Conservation (phyloP, 352 stramenopile species). For the Phytophthora tubulina region DNA sequence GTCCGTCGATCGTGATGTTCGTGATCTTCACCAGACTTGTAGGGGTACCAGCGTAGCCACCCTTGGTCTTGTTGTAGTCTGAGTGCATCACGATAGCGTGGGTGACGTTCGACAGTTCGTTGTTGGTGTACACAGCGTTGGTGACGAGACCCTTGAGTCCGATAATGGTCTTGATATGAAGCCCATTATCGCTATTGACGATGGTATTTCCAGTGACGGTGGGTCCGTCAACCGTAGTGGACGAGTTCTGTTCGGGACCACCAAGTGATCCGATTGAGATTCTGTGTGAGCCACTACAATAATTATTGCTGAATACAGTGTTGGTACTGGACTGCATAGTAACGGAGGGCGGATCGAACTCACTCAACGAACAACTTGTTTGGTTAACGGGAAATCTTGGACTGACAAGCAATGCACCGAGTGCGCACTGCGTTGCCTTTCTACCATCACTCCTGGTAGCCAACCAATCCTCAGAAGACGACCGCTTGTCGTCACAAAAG, state of each 20-base stretch:
- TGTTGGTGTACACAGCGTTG: conserved; percentile 33
- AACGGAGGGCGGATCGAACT: too few species aligned
- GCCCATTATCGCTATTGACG: conserved; percentile 36
- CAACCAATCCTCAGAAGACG: too few species aligned
- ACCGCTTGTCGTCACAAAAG: too few species aligned
- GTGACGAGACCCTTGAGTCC: conserved; percentile 28
- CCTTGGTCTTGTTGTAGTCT: conserved; percentile 35
- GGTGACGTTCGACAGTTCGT: conserved; percentile 30
- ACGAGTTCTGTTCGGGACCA: conserved; percentile 12
- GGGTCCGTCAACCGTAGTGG: conserved; percentile 27
- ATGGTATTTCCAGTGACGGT: conserved; percentile 34
- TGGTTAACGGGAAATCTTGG: too few species aligned
- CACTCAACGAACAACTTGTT: too few species aligned
- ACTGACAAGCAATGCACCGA: too few species aligned
- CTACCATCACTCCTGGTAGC: too few species aligned
- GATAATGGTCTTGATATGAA: conserved; percentile 36
- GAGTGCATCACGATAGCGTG: conserved; percentile 31
- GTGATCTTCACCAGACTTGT: conserved; percentile 36
- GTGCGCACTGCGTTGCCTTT: too few species aligned
- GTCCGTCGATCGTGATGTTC: conserved; percentile 35
- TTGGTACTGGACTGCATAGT: conserved; percentile 20
- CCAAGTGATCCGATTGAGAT: conserved; percentile 38
- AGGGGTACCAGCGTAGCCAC: conserved; percentile 30
- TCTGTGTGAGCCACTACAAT: conserved; percentile 27
- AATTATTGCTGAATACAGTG: conserved; percentile 27